Percentiles rank a stretch among this genome's conserved stretches.
Conservation (phyloP, 1,284 basidiomycete species). For the Ceratobasidium sp. region DNA sequence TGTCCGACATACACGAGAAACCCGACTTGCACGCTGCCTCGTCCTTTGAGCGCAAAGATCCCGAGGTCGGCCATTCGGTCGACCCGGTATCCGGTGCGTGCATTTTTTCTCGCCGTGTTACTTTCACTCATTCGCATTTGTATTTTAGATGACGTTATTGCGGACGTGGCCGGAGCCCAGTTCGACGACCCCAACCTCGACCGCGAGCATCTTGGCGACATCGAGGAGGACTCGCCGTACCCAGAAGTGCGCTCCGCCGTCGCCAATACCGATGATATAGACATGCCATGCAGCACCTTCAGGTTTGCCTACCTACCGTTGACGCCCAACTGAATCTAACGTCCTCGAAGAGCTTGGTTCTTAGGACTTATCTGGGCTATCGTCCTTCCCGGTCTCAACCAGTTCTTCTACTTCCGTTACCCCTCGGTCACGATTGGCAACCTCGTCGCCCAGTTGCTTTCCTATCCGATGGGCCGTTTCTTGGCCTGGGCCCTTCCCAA, state of each 20-base stretch:
- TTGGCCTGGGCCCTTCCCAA: conserved; percentile 68
- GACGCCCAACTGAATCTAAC: conserved; percentile 48
- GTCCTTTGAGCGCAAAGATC: conserved; percentile 32
- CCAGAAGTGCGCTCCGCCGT: conserved; percentile 60
- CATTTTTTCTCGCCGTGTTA: not conserved
- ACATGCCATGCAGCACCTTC: conserved; percentile 57
- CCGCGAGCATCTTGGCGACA: conserved; percentile 50
- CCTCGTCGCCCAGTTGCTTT: conserved; percentile 57
- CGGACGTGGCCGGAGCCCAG: conserved; percentile 52
- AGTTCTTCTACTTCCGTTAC: conserved; percentile 60
- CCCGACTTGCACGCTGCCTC: conserved; percentile 1
- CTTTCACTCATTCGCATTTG: not conserved
- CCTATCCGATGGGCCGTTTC: conserved; percentile 68
- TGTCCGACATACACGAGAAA: conserved; percentile 31
- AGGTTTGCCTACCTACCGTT: conserved; percentile 51
- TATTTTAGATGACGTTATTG: conserved; percentile 12
- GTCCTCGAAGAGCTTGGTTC: conserved; percentile 53
- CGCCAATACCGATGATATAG: conserved; percentile 57
- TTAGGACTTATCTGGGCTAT: conserved; percentile 67
- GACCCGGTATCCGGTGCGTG: conserved; percentile 25
- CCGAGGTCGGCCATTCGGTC: conserved; percentile 26
- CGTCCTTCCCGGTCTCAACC: conserved; percentile 64
- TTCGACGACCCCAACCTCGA: conserved; percentile 56
- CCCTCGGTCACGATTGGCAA: conserved; percentile 57
- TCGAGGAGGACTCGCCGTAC: conserved; percentile 64